A percentile compares a stretch with the other conserved stretches of the same genome.
These are phyloP conservation scores for Flaveria sonorensis DNA, from an alignment of 129 eudicot genomes.

Conservation along the genomic window DNA sequence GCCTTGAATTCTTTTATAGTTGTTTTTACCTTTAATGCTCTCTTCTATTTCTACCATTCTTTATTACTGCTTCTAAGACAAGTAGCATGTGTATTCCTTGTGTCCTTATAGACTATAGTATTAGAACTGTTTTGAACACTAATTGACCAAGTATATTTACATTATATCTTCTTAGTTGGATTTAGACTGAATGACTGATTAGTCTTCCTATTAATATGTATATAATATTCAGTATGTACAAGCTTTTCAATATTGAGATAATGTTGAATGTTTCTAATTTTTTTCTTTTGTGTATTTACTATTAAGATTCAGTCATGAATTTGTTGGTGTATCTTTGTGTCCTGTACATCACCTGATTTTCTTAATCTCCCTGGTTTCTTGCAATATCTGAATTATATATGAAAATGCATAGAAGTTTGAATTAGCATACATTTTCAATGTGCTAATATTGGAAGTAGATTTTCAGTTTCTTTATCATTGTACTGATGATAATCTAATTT, in stretches of 20 bases:
- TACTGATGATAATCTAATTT: not conserved
- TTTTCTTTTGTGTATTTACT: not conserved
- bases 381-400: conserved; percentile 5
- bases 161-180: not conserved
- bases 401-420: not conserved
- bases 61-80: not conserved
- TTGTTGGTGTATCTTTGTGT: not conserved
- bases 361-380: conserved; percentile 3
- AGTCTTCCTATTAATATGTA: not conserved
- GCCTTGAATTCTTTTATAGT: not conserved
- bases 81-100: not conserved
- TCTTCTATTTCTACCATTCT: not conserved
- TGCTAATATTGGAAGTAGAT: conserved; percentile 7
- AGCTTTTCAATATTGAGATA: conserved; percentile 14
- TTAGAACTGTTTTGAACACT: not conserved
- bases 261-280: not conserved
- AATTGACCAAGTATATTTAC: not conserved
- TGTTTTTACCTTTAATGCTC: not conserved
- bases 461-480: not conserved
- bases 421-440: not conserved
- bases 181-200: not conserved
- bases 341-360: not conserved
- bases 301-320: conserved; percentile 1
- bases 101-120: not conserved
- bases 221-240: not conserved